Evolutionary conservation across 148 eudicot species (phyloP).

Genomic region (Limonium bicolor): DNA sequence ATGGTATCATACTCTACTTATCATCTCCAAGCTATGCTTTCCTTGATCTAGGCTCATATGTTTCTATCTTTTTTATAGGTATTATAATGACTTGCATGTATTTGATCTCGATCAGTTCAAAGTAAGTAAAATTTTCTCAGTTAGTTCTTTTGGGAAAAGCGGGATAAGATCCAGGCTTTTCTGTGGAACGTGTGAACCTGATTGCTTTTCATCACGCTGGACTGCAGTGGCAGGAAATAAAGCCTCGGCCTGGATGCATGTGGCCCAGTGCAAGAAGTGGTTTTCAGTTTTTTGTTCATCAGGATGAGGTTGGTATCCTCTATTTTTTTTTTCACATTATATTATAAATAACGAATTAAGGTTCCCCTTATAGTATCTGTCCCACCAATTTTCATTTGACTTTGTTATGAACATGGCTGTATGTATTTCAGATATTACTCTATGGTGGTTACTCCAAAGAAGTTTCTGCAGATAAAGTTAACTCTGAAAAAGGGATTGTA

Average conservation of each 20-base stretch:
- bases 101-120: slow-evolving; percentile 96
- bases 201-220: slow-evolving; percentile 10
- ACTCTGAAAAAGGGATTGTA: slow-evolving; percentile 86
- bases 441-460: slow-evolving; percentile 96
- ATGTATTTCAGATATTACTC: slow-evolving; percentile 56
- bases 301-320: slow-evolving; percentile 80
- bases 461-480: slow-evolving; percentile 58
- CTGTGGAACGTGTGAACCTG: slow-evolving; percentile 3
- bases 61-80: slow-evolving; percentile 34
- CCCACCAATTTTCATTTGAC: too few species aligned
- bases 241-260: slow-evolving; percentile 73
- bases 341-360: too few species aligned
- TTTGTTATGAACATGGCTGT: too few species aligned
- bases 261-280: slow-evolving; percentile 98
- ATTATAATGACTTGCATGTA: slow-evolving; percentile 76
- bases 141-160: background rate
- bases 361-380: too few species aligned
- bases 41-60: background rate
- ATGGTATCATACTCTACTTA: background rate
- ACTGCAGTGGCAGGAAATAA: slow-evolving; percentile 92
- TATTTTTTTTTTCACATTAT: too few species aligned
- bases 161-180: background rate
- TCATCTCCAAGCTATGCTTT: background rate
- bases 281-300: slow-evolving; percentile 81
- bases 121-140: slow-evolving; percentile 22